phyloP scores from a whole-genome alignment of 306 rosid genomes.

The Rosa persica region DNA sequence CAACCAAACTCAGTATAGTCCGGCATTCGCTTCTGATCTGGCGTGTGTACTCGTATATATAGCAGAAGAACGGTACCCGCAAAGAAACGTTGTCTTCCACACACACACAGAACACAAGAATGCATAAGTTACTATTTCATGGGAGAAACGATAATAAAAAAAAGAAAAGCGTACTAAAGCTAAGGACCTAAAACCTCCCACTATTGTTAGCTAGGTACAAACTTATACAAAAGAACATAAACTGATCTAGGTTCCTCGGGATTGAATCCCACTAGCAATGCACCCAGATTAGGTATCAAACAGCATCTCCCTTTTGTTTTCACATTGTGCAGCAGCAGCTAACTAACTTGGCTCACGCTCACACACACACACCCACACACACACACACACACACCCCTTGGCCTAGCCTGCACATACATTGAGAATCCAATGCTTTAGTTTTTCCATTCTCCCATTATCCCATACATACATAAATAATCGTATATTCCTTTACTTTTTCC shows the following conservation, averaged over 20 bases:
- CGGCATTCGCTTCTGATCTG: no score
- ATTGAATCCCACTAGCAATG: constrained; percentile 62
- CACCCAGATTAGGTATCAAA: constrained; percentile 46
- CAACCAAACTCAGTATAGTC: background rate
- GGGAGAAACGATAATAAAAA: background rate
- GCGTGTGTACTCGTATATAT: background rate
- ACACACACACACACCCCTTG: background rate
- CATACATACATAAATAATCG: background rate
- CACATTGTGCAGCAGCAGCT: constrained; percentile 32
- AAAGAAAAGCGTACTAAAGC: background rate
- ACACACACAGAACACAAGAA: background rate
- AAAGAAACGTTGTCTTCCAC: background rate
- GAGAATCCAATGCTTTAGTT: constrained; percentile 9
- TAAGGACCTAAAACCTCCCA: background rate
- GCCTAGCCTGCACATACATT: background rate
- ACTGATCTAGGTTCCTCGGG: constrained; percentile 38
- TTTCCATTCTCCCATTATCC: background rate
- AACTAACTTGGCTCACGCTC: constrained; percentile 22
- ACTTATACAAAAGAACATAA: constrained; percentile 1
- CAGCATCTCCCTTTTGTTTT: constrained; percentile 35
- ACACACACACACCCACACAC: background rate
- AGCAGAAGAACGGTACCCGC: background rate
- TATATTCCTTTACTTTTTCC: constrained; percentile 29
- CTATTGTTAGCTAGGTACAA: background rate
- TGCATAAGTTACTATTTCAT: background rate